Percentiles rank a stretch among this genome's conserved stretches.
phyloP scores from a whole-genome alignment of 2,329 filamentous ascomycete genomes.

The Botrytis galanthina region DNA sequence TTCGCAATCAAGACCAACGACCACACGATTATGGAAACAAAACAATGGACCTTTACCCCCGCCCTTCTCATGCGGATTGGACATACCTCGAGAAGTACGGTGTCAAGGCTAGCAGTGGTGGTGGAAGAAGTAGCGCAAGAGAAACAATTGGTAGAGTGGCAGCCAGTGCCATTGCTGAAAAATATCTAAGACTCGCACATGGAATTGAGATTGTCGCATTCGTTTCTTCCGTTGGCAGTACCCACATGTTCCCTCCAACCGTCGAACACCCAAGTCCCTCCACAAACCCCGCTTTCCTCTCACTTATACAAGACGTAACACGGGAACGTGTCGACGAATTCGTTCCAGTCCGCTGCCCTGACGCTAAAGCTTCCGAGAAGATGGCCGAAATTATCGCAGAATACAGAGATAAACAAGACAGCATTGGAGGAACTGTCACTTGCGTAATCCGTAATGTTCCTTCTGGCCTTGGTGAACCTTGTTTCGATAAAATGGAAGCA shows the following conservation, averaged over 20 bases:
- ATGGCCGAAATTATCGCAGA: constrained; percentile 81
- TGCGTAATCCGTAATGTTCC: constrained; percentile 89
- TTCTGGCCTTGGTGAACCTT: constrained; percentile 84
- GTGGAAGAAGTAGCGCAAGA: constrained; percentile 85
- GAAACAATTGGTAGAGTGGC: constrained; percentile 94
- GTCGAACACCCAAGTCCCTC: constrained; percentile 64
- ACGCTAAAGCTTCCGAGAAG: constrained; percentile 57
- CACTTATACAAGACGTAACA: constrained; percentile 68
- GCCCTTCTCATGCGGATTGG: constrained; percentile 92
- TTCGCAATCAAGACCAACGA: constrained; percentile 89
- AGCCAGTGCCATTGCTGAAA: constrained; percentile 88
- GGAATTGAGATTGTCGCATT: constrained; percentile 91
- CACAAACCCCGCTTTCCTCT: constrained; percentile 75
- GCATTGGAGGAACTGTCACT: constrained; percentile 91
- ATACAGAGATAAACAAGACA: constrained; percentile 76
- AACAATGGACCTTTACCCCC: constrained; percentile 89
- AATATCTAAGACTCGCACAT: constrained; percentile 78
- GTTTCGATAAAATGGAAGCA: constrained; percentile 94
- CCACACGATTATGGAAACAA: constrained; percentile 86
- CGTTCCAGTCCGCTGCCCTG: constrained; percentile 84
- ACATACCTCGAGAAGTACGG: constrained; percentile 98
- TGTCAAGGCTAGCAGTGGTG: constrained; percentile 85
- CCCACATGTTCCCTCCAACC: constrained; percentile 73
- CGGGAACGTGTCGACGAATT: constrained; percentile 77
- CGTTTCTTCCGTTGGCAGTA: constrained; percentile 77